Evolutionary conservation across 768 basidiomycete species (phyloP), one percentile per base, ranked within the genome.

Genomic region (Holtermanniella nyarrowii): DNA sequence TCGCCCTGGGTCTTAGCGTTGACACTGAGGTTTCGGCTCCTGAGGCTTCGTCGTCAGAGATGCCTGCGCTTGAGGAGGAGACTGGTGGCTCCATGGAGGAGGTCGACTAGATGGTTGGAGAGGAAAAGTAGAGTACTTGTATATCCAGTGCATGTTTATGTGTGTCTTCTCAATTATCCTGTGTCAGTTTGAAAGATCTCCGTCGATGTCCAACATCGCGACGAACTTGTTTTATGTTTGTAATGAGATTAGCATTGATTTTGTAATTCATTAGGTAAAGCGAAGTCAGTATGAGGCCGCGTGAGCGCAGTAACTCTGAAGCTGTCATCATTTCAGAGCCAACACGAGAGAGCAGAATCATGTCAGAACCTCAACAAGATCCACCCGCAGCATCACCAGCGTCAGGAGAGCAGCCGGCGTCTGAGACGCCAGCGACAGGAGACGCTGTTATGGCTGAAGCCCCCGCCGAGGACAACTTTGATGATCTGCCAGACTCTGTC

Each of bases 401-500:
- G n/a, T n/a, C n/a, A n/a, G n/a, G n/a, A n/a, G n/a, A n/a, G n/a
- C n/a, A n/a, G n/a, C n/a, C n/a, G n/a, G n/a, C n/a, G n/a, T n/a
- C n/a, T n/a, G n/a, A n/a, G n/a, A n/a, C n/a, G n/a, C n/a, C n/a
- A n/a, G n/a, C n/a, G n/a, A n/a, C n/a, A n/a, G 66, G 63, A 46
- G 67, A 70, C 42, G 67, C 63, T 1, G 48, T 54, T 46, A 68
- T 69, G 63, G 62, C 66, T 41, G 61, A 63, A 22, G 57, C 48
- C 43, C 52, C 59, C 1, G 57, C 57, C 22, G 69, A 72, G 43
- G 90, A 91, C 69, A 83, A 81, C 42, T 88, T 87, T 82, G 83
- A 82, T 21, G 91, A 96, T 72, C 85, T 97, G 48, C 89, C 93
- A 1, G 83, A 84, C 56, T 88, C 93, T 27, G 85, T 99, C 60